phyloP scores from a whole-genome alignment of 176 grass and related monocot genomes.

The Chloris gayana region DNA sequence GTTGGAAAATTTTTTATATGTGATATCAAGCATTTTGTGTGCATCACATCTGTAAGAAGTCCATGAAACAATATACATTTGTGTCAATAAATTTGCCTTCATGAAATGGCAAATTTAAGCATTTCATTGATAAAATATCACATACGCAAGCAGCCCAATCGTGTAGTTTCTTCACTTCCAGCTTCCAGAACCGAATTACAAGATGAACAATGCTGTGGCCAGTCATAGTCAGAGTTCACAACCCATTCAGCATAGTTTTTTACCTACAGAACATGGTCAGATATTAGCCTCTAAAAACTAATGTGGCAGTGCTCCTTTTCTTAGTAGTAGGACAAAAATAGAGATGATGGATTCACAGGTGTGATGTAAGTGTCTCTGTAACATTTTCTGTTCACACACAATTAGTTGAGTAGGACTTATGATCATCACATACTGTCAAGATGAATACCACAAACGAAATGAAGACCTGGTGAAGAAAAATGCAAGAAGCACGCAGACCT shows the following conservation, averaged over 20 bases:
- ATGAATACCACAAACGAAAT: constrained; percentile 5
- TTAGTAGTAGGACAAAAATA: neutral
- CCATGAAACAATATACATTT: constrained; percentile 14
- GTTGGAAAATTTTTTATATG: constrained; percentile 74
- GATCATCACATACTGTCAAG: neutral
- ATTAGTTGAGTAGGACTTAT: constrained; percentile 24
- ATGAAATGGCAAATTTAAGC: constrained; percentile 29
- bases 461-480: constrained; percentile 2
- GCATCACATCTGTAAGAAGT: constrained; percentile 71
- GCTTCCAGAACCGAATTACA: constrained; percentile 81
- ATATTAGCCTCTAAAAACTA: constrained; percentile 36
- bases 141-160: constrained; percentile 99
- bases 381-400: neutral
- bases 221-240: constrained; percentile 94
- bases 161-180: constrained; percentile 77
- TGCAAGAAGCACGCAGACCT: neutral
- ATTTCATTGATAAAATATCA: constrained; percentile 41
- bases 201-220: constrained; percentile 86
- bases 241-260: constrained; percentile 99
- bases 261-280: constrained; percentile 58
- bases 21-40: constrained; percentile 89
- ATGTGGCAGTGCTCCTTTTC: neutral
- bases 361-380: neutral
- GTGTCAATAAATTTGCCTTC: constrained; percentile 30
- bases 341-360: neutral